Percentiles rank a stretch among this genome's conserved stretches.
phyloP scores from a whole-genome alignment of 2,329 filamentous ascomycete genomes.

The Ophiocordyceps polyrhachis-furcata region DNA sequence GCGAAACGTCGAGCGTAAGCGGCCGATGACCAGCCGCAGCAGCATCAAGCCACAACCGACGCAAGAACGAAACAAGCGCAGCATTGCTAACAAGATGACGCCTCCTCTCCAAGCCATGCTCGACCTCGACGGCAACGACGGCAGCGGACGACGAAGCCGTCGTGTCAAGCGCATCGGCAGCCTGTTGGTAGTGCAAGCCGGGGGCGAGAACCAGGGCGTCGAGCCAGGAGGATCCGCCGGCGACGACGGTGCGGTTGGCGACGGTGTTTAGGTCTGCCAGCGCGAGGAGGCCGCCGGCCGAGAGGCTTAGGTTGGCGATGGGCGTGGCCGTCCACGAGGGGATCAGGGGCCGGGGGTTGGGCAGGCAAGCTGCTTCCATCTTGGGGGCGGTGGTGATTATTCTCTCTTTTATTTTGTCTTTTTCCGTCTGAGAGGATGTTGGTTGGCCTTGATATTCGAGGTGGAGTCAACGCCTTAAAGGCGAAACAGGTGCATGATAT shows the following conservation, averaged over 20 bases:
- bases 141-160: not conserved
- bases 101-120: not conserved
- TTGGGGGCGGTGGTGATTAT: not conserved
- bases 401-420: not conserved
- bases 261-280: conserved; percentile 40
- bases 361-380: not conserved
- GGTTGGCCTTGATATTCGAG: not conserved
- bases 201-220: conserved; percentile 40
- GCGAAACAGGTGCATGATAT: too few relatives aligned
- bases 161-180: conserved; percentile 27
- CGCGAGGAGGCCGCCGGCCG: conserved; percentile 34
- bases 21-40: not conserved
- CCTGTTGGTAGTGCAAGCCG: conserved; percentile 41
- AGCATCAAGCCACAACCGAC: conserved; percentile 9
- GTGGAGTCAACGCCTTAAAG: too few relatives aligned
- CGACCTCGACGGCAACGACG: not conserved
- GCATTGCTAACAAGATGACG: conserved; percentile 24
- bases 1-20: conserved; percentile 12
- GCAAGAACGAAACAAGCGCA: conserved; percentile 30
- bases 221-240: conserved; percentile 35
- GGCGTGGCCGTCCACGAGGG: conserved; percentile 25
- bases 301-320: conserved; percentile 25
- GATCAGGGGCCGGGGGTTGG: conserved; percentile 10
- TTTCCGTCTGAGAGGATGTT: not conserved
- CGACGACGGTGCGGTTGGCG: conserved; percentile 34